phyloP scores from a whole-genome alignment of 495 filamentous ascomycete genomes.

The Bathelium albidoporum region DNA sequence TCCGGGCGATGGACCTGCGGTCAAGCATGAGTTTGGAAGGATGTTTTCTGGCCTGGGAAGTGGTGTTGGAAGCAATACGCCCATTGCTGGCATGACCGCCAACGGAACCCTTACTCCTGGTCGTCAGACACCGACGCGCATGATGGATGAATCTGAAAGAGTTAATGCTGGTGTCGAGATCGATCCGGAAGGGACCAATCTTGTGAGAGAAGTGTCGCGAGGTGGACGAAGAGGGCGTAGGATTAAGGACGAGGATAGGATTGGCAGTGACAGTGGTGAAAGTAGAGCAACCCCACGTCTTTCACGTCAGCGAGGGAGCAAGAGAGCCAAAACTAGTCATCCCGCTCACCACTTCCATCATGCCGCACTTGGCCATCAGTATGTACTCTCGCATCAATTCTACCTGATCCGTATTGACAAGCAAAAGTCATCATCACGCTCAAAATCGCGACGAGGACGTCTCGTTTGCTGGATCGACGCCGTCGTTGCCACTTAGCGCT shows the following conservation, averaged over 20 bases:
- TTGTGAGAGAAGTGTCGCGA: slow-evolving; percentile 38
- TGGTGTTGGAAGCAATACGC: slow-evolving; percentile 58
- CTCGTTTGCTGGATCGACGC: slow-evolving; percentile 9
- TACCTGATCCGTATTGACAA: slow-evolving; percentile 6
- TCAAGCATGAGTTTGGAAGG: slow-evolving; percentile 84
- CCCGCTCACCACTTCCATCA: slow-evolving; percentile 39
- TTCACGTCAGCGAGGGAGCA: slow-evolving; percentile 41
- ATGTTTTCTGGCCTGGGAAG: slow-evolving; percentile 89
- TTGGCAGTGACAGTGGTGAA: slow-evolving; percentile 46
- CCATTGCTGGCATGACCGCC: slow-evolving; percentile 36
- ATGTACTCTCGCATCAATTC: slow-evolving; percentile 17
- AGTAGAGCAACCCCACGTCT: slow-evolving; percentile 45
- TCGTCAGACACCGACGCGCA: slow-evolving; percentile 38
- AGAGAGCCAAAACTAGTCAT: slow-evolving; percentile 32
- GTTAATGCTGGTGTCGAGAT: not conserved
- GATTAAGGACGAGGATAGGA: slow-evolving; percentile 44
- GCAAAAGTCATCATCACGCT: slow-evolving; percentile 59
- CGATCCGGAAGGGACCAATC: not conserved
- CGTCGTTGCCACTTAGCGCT: slow-evolving; percentile 1
- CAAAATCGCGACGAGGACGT: slow-evolving; percentile 59
- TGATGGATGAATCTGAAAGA: slow-evolving; percentile 12
- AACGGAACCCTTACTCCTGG: slow-evolving; percentile 49
- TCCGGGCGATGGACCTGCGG: slow-evolving; percentile 69
- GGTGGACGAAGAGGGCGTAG: slow-evolving; percentile 47
- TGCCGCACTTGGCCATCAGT: slow-evolving; percentile 35